These are phyloP conservation scores for Candida rishiriensis DNA, from an alignment of 805 yeast species.

Conservation along the genomic window DNA sequence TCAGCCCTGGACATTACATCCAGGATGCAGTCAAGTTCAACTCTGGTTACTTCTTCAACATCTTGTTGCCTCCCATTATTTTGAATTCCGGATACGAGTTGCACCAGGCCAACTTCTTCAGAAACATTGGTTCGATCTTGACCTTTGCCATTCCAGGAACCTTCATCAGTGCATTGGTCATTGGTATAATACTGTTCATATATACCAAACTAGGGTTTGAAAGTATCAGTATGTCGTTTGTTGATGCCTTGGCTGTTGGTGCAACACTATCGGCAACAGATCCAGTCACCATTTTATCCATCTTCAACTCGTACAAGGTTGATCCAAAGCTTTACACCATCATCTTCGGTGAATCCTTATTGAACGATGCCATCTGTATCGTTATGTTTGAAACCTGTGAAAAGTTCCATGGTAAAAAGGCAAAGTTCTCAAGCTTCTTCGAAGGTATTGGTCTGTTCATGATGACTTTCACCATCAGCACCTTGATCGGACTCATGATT, in stretches of 20 bases:
- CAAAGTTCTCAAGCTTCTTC: constrained; percentile 71
- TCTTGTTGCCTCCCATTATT: constrained; percentile 92
- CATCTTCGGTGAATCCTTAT: constrained; percentile 91
- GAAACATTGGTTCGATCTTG: constrained; percentile 84
- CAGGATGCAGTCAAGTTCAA: constrained; percentile 96
- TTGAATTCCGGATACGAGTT: constrained; percentile 94
- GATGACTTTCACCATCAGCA: constrained; percentile 88
- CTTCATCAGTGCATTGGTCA: constrained; percentile 81
- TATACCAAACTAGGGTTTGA: constrained; percentile 94
- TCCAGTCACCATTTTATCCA: constrained; percentile 94
- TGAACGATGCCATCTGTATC: constrained; percentile 96
- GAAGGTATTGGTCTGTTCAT: constrained; percentile 92
- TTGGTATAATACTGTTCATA: constrained; percentile 80
- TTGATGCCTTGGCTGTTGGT: constrained; percentile 96
- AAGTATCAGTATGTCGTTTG: constrained; percentile 82
- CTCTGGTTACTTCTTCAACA: constrained; percentile 89
- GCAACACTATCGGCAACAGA: constrained; percentile 98
- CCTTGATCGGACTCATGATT: constrained; percentile 81
- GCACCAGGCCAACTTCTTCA: constrained; percentile 91
- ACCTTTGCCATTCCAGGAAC: constrained; percentile 98
- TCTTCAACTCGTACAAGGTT: constrained; percentile 95
- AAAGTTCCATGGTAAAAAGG: constrained; percentile 84
- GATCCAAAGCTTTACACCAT: constrained; percentile 97
- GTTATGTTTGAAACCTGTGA: constrained; percentile 99
- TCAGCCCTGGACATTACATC: constrained; percentile 93